Conservation (phyloP, 1,284 basidiomycete genomes). For the Schizophyllum commune region DNA sequence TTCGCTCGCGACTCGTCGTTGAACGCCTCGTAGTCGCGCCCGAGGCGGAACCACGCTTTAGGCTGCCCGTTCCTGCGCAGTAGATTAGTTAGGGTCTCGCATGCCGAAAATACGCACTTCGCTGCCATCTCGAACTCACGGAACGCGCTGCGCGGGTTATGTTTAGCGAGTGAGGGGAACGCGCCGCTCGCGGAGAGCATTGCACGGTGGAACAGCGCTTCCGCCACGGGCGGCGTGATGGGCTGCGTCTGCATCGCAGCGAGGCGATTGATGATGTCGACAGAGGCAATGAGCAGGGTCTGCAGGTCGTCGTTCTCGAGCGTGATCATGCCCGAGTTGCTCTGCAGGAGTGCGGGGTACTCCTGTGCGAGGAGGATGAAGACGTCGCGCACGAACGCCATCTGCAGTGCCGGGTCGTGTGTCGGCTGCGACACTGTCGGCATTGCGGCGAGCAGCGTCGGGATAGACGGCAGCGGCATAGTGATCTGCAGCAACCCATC, state of each 20-base stretch:
- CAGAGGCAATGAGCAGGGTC: conserved; percentile 38
- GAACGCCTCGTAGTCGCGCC: conserved; percentile 82
- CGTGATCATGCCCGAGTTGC: conserved; percentile 14
- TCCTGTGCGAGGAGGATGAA: conserved; percentile 61
- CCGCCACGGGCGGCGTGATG: conserved; percentile 41
- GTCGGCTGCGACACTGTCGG: conserved; percentile 37
- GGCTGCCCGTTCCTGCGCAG: not conserved
- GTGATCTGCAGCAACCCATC: conserved; percentile 42
- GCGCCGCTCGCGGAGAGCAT: conserved; percentile 64
- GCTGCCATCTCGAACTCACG: conserved; percentile 28
- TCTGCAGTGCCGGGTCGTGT: conserved; percentile 49
- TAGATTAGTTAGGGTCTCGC: not conserved
- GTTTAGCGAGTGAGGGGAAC: conserved; percentile 50
- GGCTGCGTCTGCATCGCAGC: conserved; percentile 31
- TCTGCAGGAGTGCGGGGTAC: conserved; percentile 28
- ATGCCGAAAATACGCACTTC: conserved; percentile 47
- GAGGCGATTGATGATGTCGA: conserved; percentile 53
- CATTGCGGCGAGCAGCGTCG: conserved; percentile 42
- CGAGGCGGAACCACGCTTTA: conserved; percentile 12
- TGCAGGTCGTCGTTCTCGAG: conserved; percentile 15
- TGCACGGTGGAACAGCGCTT: conserved; percentile 72
- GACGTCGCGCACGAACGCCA: conserved; percentile 77
- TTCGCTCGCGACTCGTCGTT: conserved; percentile 63
- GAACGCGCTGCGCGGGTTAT: conserved; percentile 48
- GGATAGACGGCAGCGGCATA: conserved; percentile 54